Percentiles rank a stretch among this genome's conserved stretches.
phyloP scores from a whole-genome alignment of 2,329 filamentous ascomycete species.

The Bipolaris bicolor region DNA sequence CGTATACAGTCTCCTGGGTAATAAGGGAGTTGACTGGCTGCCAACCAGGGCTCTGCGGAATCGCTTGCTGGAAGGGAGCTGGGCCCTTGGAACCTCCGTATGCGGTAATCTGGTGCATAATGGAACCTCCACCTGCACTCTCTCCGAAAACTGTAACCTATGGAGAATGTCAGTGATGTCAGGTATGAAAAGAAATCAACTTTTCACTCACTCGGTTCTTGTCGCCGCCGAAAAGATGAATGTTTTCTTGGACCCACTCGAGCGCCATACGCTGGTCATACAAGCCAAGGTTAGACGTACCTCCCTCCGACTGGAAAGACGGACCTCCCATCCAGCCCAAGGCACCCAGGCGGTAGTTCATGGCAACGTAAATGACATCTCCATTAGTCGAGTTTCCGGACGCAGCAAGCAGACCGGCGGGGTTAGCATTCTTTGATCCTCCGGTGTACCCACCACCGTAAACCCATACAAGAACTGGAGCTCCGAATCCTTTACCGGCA shows the following conservation, averaged over 20 bases:
- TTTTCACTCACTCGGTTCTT: constrained; percentile 36
- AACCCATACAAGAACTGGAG: constrained; percentile 59
- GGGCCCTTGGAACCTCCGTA: constrained; percentile 49
- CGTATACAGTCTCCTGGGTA: constrained; percentile 40
- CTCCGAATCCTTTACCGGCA: constrained; percentile 37
- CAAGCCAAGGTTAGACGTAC: constrained; percentile 44
- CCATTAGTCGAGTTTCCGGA: constrained; percentile 50
- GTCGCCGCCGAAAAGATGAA: constrained; percentile 50
- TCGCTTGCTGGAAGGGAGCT: constrained; percentile 47
- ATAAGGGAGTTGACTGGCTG: constrained; percentile 31
- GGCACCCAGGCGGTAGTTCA: constrained; percentile 57
- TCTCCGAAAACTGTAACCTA: constrained; percentile 46
- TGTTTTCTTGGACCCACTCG: constrained; percentile 50
- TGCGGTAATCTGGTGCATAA: constrained; percentile 51
- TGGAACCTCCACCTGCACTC: constrained; percentile 47
- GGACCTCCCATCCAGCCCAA: constrained; percentile 46
- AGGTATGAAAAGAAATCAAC: background rate
- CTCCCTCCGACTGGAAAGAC: constrained; percentile 43
- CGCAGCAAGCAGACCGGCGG: constrained; percentile 51
- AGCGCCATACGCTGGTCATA: constrained; percentile 50
- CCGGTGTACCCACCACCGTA: constrained; percentile 57
- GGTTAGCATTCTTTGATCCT: constrained; percentile 47
- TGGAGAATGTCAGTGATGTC: background rate
- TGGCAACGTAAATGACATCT: constrained; percentile 53
- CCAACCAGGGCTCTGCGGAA: constrained; percentile 52